Percentiles rank a stretch among this genome's conserved stretches.
Conservation (phyloP, 257 asterid genomes). For the Cinchona pubescens region DNA sequence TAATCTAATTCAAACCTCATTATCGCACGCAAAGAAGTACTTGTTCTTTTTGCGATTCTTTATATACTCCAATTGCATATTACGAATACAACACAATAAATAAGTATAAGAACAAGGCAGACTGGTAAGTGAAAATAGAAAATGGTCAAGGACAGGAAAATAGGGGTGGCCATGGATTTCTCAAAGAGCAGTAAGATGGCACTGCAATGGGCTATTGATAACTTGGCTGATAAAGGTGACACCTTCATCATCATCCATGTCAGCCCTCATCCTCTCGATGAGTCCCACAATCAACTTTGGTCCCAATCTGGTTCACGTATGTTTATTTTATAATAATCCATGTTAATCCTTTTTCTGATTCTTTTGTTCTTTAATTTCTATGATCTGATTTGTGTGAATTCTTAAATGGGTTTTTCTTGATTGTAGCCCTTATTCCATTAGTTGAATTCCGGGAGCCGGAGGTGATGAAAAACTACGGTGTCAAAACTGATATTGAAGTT, state of each 20-base stretch:
- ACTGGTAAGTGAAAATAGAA: no score
- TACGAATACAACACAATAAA: no score
- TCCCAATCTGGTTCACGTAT: constrained; percentile 66
- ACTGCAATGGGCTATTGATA: constrained; percentile 74
- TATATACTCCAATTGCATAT: no score
- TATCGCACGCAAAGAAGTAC: no score
- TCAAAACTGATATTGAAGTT: constrained; percentile 58
- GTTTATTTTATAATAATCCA: constrained; percentile 17
- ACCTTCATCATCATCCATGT: constrained; percentile 56
- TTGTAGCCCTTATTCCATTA: constrained; percentile 73
- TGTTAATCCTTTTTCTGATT: neutral
- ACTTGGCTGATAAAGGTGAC: constrained; percentile 76
- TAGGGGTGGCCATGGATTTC: constrained; percentile 88
- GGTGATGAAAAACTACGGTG: constrained; percentile 61
- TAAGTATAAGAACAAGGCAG: neutral
- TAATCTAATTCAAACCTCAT: no score
- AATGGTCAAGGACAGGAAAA: constrained; percentile 72
- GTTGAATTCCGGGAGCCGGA: constrained; percentile 74
- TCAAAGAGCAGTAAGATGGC: constrained; percentile 84
- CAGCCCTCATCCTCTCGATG: constrained; percentile 38
- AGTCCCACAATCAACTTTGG: constrained; percentile 51
- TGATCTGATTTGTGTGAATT: neutral
- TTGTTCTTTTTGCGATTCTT: no score
- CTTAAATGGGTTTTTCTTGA: neutral
- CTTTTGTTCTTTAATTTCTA: neutral